Conservation (phyloP, 306 rosid species). For the Dryas drummondii region DNA sequence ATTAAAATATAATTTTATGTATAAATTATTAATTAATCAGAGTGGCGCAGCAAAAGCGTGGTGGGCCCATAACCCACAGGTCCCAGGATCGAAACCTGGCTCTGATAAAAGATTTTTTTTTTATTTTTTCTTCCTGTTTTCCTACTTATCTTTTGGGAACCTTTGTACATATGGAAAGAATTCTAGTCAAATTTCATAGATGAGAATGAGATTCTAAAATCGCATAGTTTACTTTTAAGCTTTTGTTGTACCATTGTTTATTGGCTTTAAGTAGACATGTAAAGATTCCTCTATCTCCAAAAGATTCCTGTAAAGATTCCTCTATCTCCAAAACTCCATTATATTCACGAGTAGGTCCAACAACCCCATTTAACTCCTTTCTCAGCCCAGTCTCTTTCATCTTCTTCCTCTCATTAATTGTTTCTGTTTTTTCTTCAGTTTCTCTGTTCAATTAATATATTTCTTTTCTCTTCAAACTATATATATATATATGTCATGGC, state of each 20-base stretch:
- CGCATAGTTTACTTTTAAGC: too few species aligned
- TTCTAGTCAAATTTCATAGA: not conserved
- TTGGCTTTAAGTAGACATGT: not conserved
- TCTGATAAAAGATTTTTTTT: not conserved
- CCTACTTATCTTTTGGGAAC: not conserved
- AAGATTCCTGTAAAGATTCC: slow-evolving; percentile 29
- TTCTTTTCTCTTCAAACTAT: not conserved
- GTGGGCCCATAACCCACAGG: slow-evolving; percentile 30
- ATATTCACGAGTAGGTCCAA: slow-evolving; percentile 25
- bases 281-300: slow-evolving; percentile 24
- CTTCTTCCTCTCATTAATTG: not conserved
- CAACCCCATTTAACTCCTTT: slow-evolving; percentile 24
- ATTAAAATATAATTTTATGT: not conserved
- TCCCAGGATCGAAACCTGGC: slow-evolving; percentile 30
- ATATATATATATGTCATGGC: slow-evolving; percentile 32
- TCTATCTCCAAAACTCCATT: not conserved
- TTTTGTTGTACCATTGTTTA: not conserved
- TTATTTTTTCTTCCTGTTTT: not conserved
- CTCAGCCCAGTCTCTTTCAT: slow-evolving; percentile 12
- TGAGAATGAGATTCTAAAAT: too few species aligned
- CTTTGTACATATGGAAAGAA: too few species aligned
- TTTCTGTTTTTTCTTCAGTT: not conserved
- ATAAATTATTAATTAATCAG: not conserved
- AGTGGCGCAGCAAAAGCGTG: slow-evolving; percentile 27
- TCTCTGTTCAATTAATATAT: not conserved